Percentiles rank a stretch among this genome's conserved stretches.
Evolutionary conservation across 2,329 filamentous ascomycete genomes (phyloP).

Genomic region (Chaetomiaceae sp.): DNA sequence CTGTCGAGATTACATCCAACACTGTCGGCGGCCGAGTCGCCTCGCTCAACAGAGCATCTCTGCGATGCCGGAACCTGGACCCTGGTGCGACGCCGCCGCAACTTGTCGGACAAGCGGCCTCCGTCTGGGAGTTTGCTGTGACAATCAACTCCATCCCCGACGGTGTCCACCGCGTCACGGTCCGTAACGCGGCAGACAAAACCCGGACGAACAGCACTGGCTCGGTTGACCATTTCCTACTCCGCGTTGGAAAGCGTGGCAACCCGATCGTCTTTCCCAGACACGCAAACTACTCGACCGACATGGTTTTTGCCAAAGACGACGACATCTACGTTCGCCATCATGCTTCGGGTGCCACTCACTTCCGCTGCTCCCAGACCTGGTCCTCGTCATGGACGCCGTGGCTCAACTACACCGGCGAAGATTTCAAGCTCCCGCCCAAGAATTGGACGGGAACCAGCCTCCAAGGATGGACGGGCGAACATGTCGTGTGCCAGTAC

Average conservation of each 20-base stretch:
- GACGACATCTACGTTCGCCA: conserved; percentile 46
- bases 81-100: conserved; percentile 30
- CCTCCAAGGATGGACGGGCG: conserved; percentile 52
- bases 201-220: conserved; percentile 21
- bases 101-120: conserved; percentile 48
- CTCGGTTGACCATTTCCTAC: conserved; percentile 53
- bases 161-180: conserved; percentile 53
- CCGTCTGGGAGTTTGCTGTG: conserved; percentile 50
- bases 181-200: conserved; percentile 48
- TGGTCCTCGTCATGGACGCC: conserved; percentile 56
- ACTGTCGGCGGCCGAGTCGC: conserved; percentile 44
- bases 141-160: conserved; percentile 53
- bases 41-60: conserved; percentile 38
- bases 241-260: conserved; percentile 51
- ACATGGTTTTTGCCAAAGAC: conserved; percentile 39
- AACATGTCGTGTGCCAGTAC: conserved; percentile 60
- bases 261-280: conserved; percentile 57
- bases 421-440: conserved; percentile 45
- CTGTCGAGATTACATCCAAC: conserved; percentile 49
- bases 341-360: conserved; percentile 55
- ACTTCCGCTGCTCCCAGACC: conserved; percentile 57
- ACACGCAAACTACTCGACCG: conserved; percentile 52
- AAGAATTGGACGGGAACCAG: conserved; percentile 54
- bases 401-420: conserved; percentile 55
- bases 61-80: conserved; percentile 40